A percentile compares a stretch with the other conserved stretches of the same genome.
phyloP scores from a whole-genome alignment of 2,329 filamentous ascomycete species.

The Neonectria neomacrospora region DNA sequence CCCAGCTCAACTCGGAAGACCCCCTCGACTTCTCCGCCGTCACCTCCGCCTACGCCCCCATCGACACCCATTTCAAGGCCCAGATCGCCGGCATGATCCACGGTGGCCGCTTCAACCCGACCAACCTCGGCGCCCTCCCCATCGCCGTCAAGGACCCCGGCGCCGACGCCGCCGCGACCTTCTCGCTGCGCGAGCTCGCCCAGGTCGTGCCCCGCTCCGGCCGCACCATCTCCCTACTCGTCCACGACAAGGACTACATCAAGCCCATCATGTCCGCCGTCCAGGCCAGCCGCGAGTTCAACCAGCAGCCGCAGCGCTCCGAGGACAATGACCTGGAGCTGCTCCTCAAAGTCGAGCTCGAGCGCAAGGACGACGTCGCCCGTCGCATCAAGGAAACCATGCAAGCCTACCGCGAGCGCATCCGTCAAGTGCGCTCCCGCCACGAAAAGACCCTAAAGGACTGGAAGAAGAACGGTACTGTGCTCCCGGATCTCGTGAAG shows the following conservation, averaged over 20 bases:
- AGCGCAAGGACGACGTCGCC: constrained; percentile 59
- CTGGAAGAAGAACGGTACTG: constrained; percentile 57
- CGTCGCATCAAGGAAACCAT: constrained; percentile 57
- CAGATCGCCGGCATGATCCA: constrained; percentile 54
- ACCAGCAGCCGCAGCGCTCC: constrained; percentile 69
- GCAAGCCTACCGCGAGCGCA: constrained; percentile 62
- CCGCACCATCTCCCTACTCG: constrained; percentile 55
- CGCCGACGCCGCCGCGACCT: constrained; percentile 46
- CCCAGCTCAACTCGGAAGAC: constrained; percentile 52
- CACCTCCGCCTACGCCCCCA: constrained; percentile 54
- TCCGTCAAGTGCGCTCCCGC: constrained; percentile 60
- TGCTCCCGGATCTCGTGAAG: constrained; percentile 61
- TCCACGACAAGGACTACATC: constrained; percentile 57
- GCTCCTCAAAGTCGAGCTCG: constrained; percentile 63
- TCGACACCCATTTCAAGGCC: constrained; percentile 57
- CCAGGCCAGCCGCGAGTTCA: constrained; percentile 63
- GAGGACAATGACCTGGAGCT: constrained; percentile 70
- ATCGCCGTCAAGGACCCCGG: constrained; percentile 51
- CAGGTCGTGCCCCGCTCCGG: constrained; percentile 62
- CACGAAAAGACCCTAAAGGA: constrained; percentile 61
- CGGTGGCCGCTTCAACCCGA: constrained; percentile 65
- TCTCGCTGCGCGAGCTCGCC: constrained; percentile 66
- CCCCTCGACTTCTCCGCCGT: constrained; percentile 63
- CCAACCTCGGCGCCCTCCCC: constrained; percentile 58
- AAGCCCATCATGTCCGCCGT: constrained; percentile 67